Evolutionary conservation across 345 rosid species (phyloP).

Genomic region (Excoecaria agallocha): DNA sequence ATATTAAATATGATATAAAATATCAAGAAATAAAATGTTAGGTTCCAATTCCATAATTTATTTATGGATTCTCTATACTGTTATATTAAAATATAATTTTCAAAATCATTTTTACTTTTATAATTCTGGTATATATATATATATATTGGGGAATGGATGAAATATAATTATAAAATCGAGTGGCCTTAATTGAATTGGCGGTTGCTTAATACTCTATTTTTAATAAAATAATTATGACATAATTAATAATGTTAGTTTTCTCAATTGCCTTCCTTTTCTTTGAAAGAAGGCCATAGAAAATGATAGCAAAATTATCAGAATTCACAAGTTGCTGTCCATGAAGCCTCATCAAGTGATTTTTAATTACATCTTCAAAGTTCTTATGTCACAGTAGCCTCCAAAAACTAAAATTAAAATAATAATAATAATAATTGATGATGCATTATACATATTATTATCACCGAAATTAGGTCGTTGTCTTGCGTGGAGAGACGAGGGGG

Average conservation of each 20-base stretch:
- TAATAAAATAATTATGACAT: no score
- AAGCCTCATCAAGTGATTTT: background rate
- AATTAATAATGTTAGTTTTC: background rate
- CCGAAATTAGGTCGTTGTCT: no score
- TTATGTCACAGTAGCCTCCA: background rate
- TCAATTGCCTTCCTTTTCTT: background rate
- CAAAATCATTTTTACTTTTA: no score
- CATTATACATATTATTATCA: background rate
- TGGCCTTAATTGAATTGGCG: constrained; percentile 14
- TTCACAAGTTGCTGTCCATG: background rate
- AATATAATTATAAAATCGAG: no score
- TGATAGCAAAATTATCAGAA: background rate
- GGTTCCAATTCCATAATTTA: no score
- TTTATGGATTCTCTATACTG: no score
- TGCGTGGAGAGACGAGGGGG: background rate
- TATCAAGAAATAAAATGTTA: no score
- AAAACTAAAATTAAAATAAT: background rate
- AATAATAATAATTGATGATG: background rate
- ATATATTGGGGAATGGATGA: no score
- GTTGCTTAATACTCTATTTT: background rate
- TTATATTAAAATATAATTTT: no score
- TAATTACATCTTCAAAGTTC: background rate
- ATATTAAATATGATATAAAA: no score
- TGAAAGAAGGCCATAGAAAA: background rate
- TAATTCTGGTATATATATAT: no score